Conservation (phyloP, 495 filamentous ascomycete genomes). For the Parachaetomium inaequale region DNA sequence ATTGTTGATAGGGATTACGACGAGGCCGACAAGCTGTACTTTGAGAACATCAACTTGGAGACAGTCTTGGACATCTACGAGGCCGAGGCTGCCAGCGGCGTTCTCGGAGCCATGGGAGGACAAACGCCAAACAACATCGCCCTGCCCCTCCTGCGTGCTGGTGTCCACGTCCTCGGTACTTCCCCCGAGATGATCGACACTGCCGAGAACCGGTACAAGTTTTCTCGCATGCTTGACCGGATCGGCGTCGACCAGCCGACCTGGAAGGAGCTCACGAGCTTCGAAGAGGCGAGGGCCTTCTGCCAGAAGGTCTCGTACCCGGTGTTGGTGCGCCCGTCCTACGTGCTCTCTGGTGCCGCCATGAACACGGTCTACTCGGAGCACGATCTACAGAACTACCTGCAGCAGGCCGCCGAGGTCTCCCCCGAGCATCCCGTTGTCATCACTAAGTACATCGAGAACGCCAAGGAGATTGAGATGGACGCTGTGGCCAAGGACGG, state of each 20-base stretch:
- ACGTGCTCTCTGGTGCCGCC: conserved; percentile 92
- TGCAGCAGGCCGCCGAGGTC: conserved; percentile 83
- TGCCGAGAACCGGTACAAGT: conserved; percentile 97
- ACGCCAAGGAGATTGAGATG: conserved; percentile 96
- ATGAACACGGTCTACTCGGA: conserved; percentile 96
- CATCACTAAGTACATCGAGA: conserved; percentile 98
- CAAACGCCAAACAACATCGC: conserved; percentile 99
- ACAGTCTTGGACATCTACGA: conserved; percentile 95
- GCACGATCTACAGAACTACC: conserved; percentile 82
- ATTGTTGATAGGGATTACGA: conserved; percentile 94
- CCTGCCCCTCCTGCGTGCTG: conserved; percentile 77
- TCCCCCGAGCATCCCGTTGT: conserved; percentile 95
- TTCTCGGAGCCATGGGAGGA: conserved; percentile 97
- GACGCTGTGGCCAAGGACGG: conserved; percentile 89
- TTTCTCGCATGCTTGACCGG: conserved; percentile 92
- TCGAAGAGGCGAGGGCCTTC: conserved; percentile 79
- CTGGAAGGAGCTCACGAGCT: conserved; percentile 94
- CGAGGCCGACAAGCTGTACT: conserved; percentile 92
- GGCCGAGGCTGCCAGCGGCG: conserved; percentile 77
- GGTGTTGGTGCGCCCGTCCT: conserved; percentile 88
- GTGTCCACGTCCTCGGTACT: conserved; percentile 89
- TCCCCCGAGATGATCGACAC: conserved; percentile 98
- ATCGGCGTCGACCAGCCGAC: conserved; percentile 96
- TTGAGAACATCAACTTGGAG: conserved; percentile 95
- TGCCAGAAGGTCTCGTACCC: conserved; percentile 83